These are phyloP conservation scores for Diplodia seriata DNA, from an alignment of 2,329 filamentous ascomycete species.

Conservation along the genomic window DNA sequence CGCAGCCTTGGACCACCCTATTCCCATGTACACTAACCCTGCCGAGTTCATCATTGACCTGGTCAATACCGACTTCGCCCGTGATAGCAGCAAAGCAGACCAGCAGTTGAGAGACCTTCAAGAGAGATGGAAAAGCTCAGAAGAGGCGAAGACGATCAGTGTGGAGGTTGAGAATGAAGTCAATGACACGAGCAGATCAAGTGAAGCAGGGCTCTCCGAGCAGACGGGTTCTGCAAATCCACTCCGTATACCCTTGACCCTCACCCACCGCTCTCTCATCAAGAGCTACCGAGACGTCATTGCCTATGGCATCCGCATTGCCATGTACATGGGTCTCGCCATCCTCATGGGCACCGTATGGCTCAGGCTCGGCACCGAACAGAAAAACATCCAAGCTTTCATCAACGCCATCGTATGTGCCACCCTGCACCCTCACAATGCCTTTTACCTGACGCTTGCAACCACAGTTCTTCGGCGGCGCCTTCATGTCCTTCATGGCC, in stretches of 20 bases:
- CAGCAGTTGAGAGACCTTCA: constrained; percentile 62
- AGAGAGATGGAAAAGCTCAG: constrained; percentile 62
- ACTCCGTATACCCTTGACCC: constrained; percentile 63
- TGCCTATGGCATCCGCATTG: constrained; percentile 80
- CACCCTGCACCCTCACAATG: constrained; percentile 33
- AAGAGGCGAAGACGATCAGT: constrained; percentile 42
- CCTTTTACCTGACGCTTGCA: not conserved
- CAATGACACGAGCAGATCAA: constrained; percentile 31
- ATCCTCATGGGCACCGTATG: constrained; percentile 91
- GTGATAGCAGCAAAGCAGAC: constrained; percentile 48
- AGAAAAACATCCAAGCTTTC: constrained; percentile 78
- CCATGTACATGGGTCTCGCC: constrained; percentile 81
- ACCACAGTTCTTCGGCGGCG: constrained; percentile 55
- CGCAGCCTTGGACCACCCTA: constrained; percentile 62
- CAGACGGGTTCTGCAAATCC: constrained; percentile 51
- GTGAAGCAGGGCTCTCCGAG: not conserved
- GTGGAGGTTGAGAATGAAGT: constrained; percentile 42
- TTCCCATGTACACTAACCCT: constrained; percentile 76
- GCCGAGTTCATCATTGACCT: constrained; percentile 81
- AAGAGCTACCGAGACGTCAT: constrained; percentile 86
- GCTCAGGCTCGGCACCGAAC: constrained; percentile 71
- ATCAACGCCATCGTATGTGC: constrained; percentile 71
- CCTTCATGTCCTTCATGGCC: constrained; percentile 62
- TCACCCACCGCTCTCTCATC: constrained; percentile 80
- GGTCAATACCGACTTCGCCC: constrained; percentile 75